Conservation (phyloP, 352 stramenopile genomes). For the Aphanomyces astaci region DNA sequence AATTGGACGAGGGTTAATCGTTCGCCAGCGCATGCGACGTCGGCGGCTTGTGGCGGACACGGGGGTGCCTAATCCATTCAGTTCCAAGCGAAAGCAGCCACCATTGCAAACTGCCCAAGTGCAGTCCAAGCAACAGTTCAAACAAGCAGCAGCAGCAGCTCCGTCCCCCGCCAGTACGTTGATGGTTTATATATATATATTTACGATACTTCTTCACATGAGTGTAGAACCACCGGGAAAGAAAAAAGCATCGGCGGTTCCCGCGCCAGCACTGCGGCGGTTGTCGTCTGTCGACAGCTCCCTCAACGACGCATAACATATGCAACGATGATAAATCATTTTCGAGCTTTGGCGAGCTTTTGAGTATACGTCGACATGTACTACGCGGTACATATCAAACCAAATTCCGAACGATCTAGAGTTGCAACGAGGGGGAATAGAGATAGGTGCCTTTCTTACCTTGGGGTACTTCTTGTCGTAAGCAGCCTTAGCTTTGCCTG, state of each 20-base stretch:
- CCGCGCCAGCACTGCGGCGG: background rate
- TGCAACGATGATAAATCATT: background rate
- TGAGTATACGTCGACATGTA: constrained; percentile 1
- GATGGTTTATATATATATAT: no score
- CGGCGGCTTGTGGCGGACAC: background rate
- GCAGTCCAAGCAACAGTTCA: background rate
- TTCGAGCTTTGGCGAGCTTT: background rate
- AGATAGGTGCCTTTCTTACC: no score
- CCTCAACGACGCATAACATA: background rate
- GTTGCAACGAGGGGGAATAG: no score
- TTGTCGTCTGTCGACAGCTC: background rate
- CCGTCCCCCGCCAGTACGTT: background rate
- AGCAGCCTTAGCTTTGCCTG: constrained; percentile 9
- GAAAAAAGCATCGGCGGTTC: background rate
- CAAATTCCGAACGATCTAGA: no score
- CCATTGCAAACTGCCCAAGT: background rate
- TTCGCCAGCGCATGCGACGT: background rate
- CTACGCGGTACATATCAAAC: background rate
- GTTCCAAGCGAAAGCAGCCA: background rate
- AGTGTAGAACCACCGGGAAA: background rate
- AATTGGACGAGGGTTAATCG: background rate
- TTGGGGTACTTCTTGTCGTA: constrained; percentile 21
- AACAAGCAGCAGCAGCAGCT: background rate
- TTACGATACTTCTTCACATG: background rate
- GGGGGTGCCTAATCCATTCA: background rate